phyloP scores from a whole-genome alignment of 495 filamentous ascomycete species.

The Viridothelium virens region DNA sequence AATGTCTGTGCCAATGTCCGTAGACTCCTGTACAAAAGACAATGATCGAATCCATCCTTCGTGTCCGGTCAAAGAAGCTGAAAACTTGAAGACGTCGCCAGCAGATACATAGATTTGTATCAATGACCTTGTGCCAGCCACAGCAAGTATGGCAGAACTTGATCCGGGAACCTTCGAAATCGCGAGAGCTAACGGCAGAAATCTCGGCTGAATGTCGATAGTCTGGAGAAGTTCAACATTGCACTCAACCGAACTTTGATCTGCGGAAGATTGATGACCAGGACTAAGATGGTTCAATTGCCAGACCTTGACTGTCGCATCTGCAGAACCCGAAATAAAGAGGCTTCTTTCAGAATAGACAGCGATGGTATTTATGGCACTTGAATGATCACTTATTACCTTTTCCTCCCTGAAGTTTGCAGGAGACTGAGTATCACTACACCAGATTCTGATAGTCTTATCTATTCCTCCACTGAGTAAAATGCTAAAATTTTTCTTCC shows the following conservation, averaged over 20 bases:
- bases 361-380: constrained; percentile 72
- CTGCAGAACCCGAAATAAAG: constrained; percentile 67
- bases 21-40: constrained; percentile 60
- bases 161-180: constrained; percentile 48
- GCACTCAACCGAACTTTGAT: constrained; percentile 12
- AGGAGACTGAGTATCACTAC: constrained; percentile 22
- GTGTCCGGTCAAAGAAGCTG: constrained; percentile 77
- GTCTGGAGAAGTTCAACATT: constrained; percentile 48
- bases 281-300: constrained; percentile 37
- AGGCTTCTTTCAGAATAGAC: constrained; percentile 46
- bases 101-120: constrained; percentile 68
- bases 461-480: constrained; percentile 79
- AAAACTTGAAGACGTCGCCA: constrained; percentile 53
- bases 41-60: constrained; percentile 92
- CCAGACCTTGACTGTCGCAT: constrained; percentile 80
- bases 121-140: constrained; percentile 68
- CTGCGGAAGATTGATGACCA: not conserved
- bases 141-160: constrained; percentile 59
- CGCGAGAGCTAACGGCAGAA: constrained; percentile 71
- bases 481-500: constrained; percentile 28
- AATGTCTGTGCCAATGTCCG: constrained; percentile 53
- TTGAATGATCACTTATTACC: constrained; percentile 55
- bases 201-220: constrained; percentile 64
- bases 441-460: constrained; percentile 69
- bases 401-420: constrained; percentile 39